Base-by-base conservation (phyloP, 2,329 filamentous ascomycete genomes). In the Graphiopsis chlorocephala region DNA sequence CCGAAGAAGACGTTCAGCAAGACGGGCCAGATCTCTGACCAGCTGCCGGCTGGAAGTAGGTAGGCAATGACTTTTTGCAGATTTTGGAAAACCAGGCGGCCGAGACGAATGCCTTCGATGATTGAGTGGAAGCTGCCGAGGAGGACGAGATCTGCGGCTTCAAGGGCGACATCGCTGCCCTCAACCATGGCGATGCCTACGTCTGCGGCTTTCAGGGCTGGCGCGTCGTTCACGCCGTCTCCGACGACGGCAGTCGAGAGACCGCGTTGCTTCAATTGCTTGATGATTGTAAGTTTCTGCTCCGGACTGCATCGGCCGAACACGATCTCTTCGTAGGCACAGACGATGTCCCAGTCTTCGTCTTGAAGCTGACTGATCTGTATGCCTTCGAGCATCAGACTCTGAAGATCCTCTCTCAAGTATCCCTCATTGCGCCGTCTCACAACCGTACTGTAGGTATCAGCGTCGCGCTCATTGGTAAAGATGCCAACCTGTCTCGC, bases 91-190 rank as follows among this genome's bases (percentile, higher is more conserved):
- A 79, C 74, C 45, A 76, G 73, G 28, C 77, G 76, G 7, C 77
- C 77, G 65, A 78, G 76, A 69, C 77, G 76, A 60, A 78, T 77
- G 20, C 76, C 76, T 60, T 76, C 76, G 28, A 78, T 73, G 35
- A 78, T 78, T 17, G 73, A 76, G 1, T 76, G 73, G 52, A 78
- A 78, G 64, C 78, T 78, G 62, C 78, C 76, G 1, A 75, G 78
- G 25, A 78, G 67, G 33, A 78, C 75, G 63, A 78, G 78, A 38
- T 77, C 75, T 10, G 75, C 75, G 2, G 77, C 76, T 23, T 76
- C 76, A 62, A 78, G 78, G 17, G 86, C 82, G 4, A 88, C 86
- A 71, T 89, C 86, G 6, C 87, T 88, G 66, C 87, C 87, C 20
- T 86, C 82, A 63, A 89, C 85, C 79, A 81, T 81, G 23, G 78